Base-by-base conservation (phyloP, 768 basidiomycete species). In the Pisolithus sp. region DNA sequence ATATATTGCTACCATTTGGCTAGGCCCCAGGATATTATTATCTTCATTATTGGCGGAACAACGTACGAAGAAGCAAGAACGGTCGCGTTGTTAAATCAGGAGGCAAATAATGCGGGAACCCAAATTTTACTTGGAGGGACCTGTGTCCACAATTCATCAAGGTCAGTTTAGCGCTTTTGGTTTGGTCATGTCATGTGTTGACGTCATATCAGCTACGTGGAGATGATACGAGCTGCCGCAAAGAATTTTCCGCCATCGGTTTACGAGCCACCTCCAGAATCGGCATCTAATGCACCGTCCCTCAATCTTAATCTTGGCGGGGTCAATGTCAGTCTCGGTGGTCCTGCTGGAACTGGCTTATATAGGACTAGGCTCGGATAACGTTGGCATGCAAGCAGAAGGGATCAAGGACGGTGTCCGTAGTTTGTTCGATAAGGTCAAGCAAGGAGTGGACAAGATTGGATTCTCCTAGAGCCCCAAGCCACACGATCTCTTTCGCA, bases 1-100 rank as follows among this genome's bases (percentile, higher is more conserved):
- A 36, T 40, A 62, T 2, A 12, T 48, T 36, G 20, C 51, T 42
- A 44, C 43, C 34, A 8, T 10, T 28, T 10, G 20, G 9, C 10
- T 61, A 95, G 95, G 59, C 87, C 93, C 8, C 95, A 97, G 59
- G 95, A 98, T 67, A 81, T 98, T 42, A 96, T 99, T 53, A 75
- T 99, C 53, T 99, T 98, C 70, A 86, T 99, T 74, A 83, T 98
- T 53, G 96, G 96, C 26, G 96, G 96, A 0, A 84, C 92, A 26
- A 98, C 96, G 0, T 98, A 96, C 61, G 94, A 92, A 66, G 96
- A 99, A 68, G 92, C 93, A 0, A 77, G 91, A 56, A 78, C 87
- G 0, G 79, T 98, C 12, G 80, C 91, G 6, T 71, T 92, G 45
- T 75, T 95, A 57, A 99, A 98, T 64, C 88, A 93, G 64, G 91